phyloP scores from a whole-genome alignment of 768 basidiomycete species.

The Collybia sp. region DNA sequence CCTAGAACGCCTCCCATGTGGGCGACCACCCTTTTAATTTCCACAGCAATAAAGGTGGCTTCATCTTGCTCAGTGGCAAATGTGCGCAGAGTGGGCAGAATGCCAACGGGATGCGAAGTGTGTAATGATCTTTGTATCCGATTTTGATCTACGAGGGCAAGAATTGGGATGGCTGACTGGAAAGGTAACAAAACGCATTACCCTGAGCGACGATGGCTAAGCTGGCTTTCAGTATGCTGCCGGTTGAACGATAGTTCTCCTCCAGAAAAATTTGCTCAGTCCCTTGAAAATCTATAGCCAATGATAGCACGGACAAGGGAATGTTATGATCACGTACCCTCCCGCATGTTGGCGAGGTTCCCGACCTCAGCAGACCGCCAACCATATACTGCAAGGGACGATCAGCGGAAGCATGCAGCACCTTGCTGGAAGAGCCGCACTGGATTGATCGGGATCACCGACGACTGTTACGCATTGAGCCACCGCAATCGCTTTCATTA shows the following conservation, averaged over 20 bases:
- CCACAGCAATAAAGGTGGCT: slow-evolving; percentile 64
- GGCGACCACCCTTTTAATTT: slow-evolving; percentile 76
- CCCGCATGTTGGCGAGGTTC: slow-evolving; percentile 69
- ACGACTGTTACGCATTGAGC: slow-evolving; percentile 67
- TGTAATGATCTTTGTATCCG: slow-evolving; percentile 72
- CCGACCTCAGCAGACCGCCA: slow-evolving; percentile 81
- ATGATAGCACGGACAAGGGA: neutral
- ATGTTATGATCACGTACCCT: slow-evolving; percentile 32
- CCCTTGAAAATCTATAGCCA: slow-evolving; percentile 51
- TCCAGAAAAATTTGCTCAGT: slow-evolving; percentile 73
- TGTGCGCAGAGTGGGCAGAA: slow-evolving; percentile 50
- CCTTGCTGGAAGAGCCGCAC: slow-evolving; percentile 25
- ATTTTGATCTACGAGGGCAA: slow-evolving; percentile 48
- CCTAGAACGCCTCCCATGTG: slow-evolving; percentile 64
- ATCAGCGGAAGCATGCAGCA: slow-evolving; percentile 2
- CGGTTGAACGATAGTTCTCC: slow-evolving; percentile 85
- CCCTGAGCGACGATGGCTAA: slow-evolving; percentile 83
- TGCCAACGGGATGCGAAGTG: slow-evolving; percentile 62
- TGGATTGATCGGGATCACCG: slow-evolving; percentile 90
- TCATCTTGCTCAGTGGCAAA: slow-evolving; percentile 58
- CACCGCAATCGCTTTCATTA: slow-evolving; percentile 65
- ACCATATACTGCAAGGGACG: slow-evolving; percentile 55
- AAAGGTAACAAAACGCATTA: slow-evolving; percentile 16
- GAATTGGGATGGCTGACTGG: neutral
- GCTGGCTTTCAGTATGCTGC: slow-evolving; percentile 65